These are phyloP conservation scores for Aspergillus arachidicola DNA, from an alignment of 2,329 filamentous ascomycete genomes.

Conservation along the genomic window DNA sequence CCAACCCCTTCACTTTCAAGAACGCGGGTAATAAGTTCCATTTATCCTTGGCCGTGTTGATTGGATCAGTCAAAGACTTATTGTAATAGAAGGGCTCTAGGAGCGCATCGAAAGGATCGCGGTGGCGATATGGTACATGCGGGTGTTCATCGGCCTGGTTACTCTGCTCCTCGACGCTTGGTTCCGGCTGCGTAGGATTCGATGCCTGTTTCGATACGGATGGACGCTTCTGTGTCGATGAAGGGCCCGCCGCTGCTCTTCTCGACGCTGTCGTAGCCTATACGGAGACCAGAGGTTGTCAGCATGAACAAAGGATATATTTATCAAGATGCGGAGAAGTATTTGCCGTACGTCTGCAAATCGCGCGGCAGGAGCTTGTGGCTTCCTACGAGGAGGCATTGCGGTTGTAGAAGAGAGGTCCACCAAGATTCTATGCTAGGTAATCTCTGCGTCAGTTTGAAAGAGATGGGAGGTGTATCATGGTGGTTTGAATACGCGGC, in stretches of 20 bases:
- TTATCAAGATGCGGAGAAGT: slow-evolving; percentile 24
- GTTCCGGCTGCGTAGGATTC: slow-evolving; percentile 21
- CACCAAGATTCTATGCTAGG: slow-evolving; percentile 3
- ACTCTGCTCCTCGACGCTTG: slow-evolving; percentile 20
- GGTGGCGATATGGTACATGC: slow-evolving; percentile 30
- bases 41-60: slow-evolving; percentile 78
- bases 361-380: slow-evolving; percentile 33
- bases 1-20: slow-evolving; percentile 92
- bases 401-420: slow-evolving; percentile 3
- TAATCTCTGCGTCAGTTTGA: background rate
- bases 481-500: slow-evolving; percentile 11
- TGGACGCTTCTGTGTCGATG: slow-evolving; percentile 29
- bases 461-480: slow-evolving; percentile 11
- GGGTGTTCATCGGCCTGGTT: slow-evolving; percentile 22
- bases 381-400: slow-evolving; percentile 44
- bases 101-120: slow-evolving; percentile 60
- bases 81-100: slow-evolving; percentile 71
- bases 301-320: slow-evolving; percentile 12
- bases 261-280: slow-evolving; percentile 21
- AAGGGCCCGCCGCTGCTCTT: slow-evolving; percentile 20
- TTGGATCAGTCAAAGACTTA: slow-evolving; percentile 68
- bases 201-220: slow-evolving; percentile 29
- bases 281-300: slow-evolving; percentile 5
- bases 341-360: slow-evolving; percentile 36
- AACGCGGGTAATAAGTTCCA: slow-evolving; percentile 98